Evolutionary conservation across 129 eudicot genomes (phyloP), one percentile per base, ranked within the genome.

Genomic region (Glebionis coronaria): DNA sequence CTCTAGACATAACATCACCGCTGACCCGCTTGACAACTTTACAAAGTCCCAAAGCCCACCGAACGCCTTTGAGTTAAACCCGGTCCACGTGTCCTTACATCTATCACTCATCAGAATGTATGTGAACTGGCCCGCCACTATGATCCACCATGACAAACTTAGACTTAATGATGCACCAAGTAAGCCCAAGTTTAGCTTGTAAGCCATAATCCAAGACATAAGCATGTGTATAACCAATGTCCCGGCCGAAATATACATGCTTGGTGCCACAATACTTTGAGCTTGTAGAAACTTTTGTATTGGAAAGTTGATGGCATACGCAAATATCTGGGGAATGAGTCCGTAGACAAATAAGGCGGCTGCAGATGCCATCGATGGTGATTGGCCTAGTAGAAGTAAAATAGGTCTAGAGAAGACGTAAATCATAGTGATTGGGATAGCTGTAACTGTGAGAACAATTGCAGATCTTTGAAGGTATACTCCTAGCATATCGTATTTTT

Each of bases 91-190:
- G n/a, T n/a, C n/a, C n/a, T n/a, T n/a, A n/a, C n/a, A n/a, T n/a
- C n/a, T n/a, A n/a, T n/a, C n/a, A n/a, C n/a, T n/a, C n/a, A n/a
- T n/a, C n/a, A n/a, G n/a, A n/a, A n/a, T n/a, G n/a, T n/a, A n/a
- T n/a, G n/a, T n/a, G n/a, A n/a, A n/a, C n/a, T n/a, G n/a, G n/a
- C n/a, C n/a, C n/a, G n/a, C n/a, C n/a, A n/a, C n/a, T n/a, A n/a
- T n/a, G n/a, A n/a, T n/a, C n/a, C n/a, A n/a, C n/a, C n/a, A n/a
- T n/a, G n/a, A n/a, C n/a, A n/a, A n/a, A n/a, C n/a, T n/a, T n/a
- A n/a, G n/a, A n/a, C n/a, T n/a, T n/a, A n/a, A n/a, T n/a, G 96
- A 85, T 20, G 96, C 90, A 2, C 96, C 96, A 0, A 89, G 15
- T 63, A 89, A 38, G 0, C 96, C 96, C 12, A 83, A 16, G 14